Evolutionary conservation across 345 rosid species (phyloP), one percentile per base, ranked within the genome.

Genomic region (Noccaea bulbosa): DNA sequence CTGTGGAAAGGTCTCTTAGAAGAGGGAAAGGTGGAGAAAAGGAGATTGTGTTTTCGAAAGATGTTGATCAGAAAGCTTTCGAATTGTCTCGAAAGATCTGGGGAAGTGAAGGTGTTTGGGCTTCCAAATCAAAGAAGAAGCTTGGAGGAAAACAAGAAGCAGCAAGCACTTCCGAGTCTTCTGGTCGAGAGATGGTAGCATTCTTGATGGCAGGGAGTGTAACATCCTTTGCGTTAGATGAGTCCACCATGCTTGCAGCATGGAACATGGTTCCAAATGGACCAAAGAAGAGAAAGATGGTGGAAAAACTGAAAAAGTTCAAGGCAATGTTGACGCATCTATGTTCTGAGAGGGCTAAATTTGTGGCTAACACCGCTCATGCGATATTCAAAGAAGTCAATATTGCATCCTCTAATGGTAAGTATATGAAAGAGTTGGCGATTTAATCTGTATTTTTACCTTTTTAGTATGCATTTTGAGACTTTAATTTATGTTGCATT

Each of bases 1-100:
- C 34, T 7, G 40, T 54, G 11, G 15, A 14, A 34, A 54, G 4
- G 22, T 33, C 40, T 5, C 12, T 33, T 7, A n/a, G 14, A 34
- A 54, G 5, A 4, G 40, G 59, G 0, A 54, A 54, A 16, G 34
- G 24, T 14, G 48, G 48, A 34, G 60, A 54, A 1, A 16, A 54
- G 0, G 8, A 33, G 24, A 54, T 54, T 35, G 34, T 17, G 2
- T 54, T 5, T 38, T 35, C 77, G 0, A 80, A 80, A 24, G 75
- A 65, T 5, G 45, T 75, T 5, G 82, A 80, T 6, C 77, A 73
- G 11, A 70, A 73, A 33, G 46, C 57, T 0, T 83, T 62, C 5
- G 81, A 80, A 0, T 53, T 80, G 75, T 75, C 75, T 2, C 80
- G 73, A 32, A 67, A 62, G 65, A 70, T 80, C 11, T 83, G 86